Conservation (phyloP, 495 filamentous ascomycete species). For the Penicillium tannophilum region DNA sequence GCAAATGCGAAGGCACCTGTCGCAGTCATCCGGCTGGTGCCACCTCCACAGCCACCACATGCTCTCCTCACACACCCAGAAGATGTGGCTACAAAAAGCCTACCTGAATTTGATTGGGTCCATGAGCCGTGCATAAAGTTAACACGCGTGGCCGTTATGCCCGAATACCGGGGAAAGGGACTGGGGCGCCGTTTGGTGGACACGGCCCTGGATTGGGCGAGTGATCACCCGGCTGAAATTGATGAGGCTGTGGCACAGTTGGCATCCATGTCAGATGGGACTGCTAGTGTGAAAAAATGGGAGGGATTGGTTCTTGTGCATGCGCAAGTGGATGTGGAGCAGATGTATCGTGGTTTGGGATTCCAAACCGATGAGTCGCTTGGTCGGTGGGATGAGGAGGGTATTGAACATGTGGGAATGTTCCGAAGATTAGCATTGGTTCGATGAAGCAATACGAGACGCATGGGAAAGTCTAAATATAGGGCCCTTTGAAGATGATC, state of each 20-base stretch:
- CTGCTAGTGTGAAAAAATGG: conserved; percentile 48
- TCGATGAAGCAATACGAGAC: neutral
- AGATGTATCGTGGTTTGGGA: conserved; percentile 64
- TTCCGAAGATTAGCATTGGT: conserved; percentile 45
- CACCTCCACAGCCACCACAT: conserved; percentile 69
- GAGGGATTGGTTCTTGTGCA: conserved; percentile 72
- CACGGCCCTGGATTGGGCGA: conserved; percentile 63
- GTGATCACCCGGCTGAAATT: conserved; percentile 52
- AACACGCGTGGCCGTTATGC: conserved; percentile 70
- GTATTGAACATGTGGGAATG: conserved; percentile 85
- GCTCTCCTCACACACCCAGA: conserved; percentile 35
- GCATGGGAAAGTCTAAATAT: neutral
- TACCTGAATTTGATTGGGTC: conserved; percentile 24
- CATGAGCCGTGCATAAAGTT: conserved; percentile 77
- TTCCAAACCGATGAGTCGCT: conserved; percentile 70
- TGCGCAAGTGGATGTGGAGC: conserved; percentile 65
- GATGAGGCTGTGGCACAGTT: conserved; percentile 29
- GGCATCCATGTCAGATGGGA: conserved; percentile 43
- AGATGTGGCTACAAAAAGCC: neutral
- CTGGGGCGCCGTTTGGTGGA: conserved; percentile 65
- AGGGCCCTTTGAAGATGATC: neutral
- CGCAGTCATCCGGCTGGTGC: conserved; percentile 76
- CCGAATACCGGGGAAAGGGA: conserved; percentile 62
- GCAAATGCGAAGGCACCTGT: conserved; percentile 35
- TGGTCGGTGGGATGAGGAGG: conserved; percentile 82